Base-by-base conservation (phyloP, 495 filamentous ascomycete species). In the Parachaetomium inaequale region DNA sequence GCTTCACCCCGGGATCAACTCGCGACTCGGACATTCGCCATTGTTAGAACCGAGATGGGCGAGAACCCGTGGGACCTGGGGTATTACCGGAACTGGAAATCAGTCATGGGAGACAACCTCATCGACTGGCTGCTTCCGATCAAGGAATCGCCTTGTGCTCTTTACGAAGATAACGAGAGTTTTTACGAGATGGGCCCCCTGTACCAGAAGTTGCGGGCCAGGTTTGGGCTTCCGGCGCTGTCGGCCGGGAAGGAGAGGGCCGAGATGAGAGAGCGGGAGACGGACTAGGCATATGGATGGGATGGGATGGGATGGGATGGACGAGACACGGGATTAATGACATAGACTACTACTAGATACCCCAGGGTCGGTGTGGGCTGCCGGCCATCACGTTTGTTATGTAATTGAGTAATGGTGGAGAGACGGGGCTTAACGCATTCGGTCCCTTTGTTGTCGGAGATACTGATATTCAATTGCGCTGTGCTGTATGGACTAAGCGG, bases 31-130 rank as follows among this genome's bases (percentile, higher is more conserved):
- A 88, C 85, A 6, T 95, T 93, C 66, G 90, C 88, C 40, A 86
- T 96, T 43, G 82, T 93, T 6, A 81, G 81, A 61, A 93, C 88
- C 11, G 76, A 81, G 14, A 83, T 81, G 4, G 90, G 91, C 21
- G 86, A 91, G 49, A 93, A 94, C 63, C 90, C 90, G 1, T 96
- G 88, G 82, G 84, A 89, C 64, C 74, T 93, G 8, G 88, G 86
- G 25, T 58, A 70, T 0, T 79, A 82, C 59, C 75, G 81, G 38
- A 96, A 96, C 69, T 87, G 89, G 65, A 81, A 86, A 63, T 82
- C 87, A 38, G 81, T 95, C 11, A 87, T 96, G 83, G 91, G 91
- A 7, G 77, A 82, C 45, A 83, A 74, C n/a, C 58, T 84, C 11
- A 62, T 81, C 46, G 90, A 94, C 63, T 93, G 88, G 88, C 70